These are phyloP conservation scores for Primulina huaijiensis DNA, from an alignment of 257 asterid species.

Conservation along the genomic window DNA sequence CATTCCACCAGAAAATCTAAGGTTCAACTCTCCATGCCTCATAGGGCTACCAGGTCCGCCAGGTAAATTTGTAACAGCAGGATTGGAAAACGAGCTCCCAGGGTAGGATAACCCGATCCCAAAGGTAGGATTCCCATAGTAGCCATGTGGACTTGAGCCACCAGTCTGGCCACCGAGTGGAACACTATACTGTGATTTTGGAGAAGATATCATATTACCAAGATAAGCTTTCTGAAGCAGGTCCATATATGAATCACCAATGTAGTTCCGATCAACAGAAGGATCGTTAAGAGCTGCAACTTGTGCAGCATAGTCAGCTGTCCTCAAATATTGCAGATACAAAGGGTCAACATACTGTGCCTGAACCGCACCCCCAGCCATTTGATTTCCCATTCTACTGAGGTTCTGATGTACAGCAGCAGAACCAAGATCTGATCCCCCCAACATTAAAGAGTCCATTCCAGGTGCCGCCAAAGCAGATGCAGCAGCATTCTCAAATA, in stretches of 20 bases:
- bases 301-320: conserved; percentile 71
- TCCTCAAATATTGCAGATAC: conserved; percentile 73
- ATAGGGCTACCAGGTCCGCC: conserved; percentile 82
- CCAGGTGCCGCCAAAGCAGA: conserved; percentile 80
- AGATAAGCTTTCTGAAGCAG: conserved; percentile 81
- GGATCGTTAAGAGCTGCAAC: conserved; percentile 69
- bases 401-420: conserved; percentile 53
- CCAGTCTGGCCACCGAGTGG: conserved; percentile 47
- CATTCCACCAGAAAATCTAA: conserved; percentile 64
- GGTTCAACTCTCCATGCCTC: conserved; percentile 68
- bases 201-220: conserved; percentile 62
- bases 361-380: conserved; percentile 52
- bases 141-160: conserved; percentile 70
- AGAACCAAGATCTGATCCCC: conserved; percentile 59
- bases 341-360: conserved; percentile 64
- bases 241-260: conserved; percentile 69
- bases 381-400: conserved; percentile 60
- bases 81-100: conserved; percentile 75
- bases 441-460: conserved; percentile 70
- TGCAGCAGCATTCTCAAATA: conserved; percentile 93
- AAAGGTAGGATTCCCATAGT: conserved; percentile 57
- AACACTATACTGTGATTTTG: conserved; percentile 67
- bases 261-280: conserved; percentile 58
- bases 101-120: conserved; percentile 80
- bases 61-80: conserved; percentile 54